Evolutionary conservation across 176 grass and related monocot species (phyloP).

Genomic region (Hyparrhenia diplandra): DNA sequence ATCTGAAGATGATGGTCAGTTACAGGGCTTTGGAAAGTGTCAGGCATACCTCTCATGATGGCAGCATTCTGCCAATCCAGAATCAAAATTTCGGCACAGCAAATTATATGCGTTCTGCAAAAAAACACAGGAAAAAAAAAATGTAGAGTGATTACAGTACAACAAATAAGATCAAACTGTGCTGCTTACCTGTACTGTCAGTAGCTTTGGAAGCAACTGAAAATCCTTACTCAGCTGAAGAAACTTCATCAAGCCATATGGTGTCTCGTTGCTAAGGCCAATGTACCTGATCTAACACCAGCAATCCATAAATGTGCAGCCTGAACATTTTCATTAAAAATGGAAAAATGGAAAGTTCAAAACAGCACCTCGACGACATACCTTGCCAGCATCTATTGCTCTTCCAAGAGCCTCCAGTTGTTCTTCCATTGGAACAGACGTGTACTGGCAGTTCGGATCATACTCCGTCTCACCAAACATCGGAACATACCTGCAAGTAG

Average conservation of each 20-base stretch:
- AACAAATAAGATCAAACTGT: background rate
- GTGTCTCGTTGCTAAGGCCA: conserved; percentile 90
- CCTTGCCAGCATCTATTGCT: conserved; percentile 72
- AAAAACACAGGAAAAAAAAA: conserved; percentile 11
- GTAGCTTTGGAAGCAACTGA: conserved; percentile 45
- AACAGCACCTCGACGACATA: conserved; percentile 16
- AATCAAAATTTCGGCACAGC: conserved; percentile 80
- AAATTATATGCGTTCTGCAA: conserved; percentile 83
- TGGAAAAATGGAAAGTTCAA: background rate
- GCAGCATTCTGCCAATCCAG: conserved; percentile 86
- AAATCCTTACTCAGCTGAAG: conserved; percentile 46
- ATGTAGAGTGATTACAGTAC: background rate
- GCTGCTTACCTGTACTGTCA: conserved; percentile 64
- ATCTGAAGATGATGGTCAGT: background rate
- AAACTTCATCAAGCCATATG: conserved; percentile 93
- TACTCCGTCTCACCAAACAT: conserved; percentile 98
- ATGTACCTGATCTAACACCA: conserved; percentile 81
- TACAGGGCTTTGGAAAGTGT: background rate
- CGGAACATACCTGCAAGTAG: conserved; percentile 60
- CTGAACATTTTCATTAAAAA: background rate
- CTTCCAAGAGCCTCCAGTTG: conserved; percentile 73
- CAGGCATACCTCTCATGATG: conserved; percentile 71
- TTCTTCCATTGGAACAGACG: conserved; percentile 63
- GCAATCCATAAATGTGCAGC: background rate
- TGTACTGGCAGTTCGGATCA: conserved; percentile 53